A percentile compares a stretch with the other conserved stretches of the same genome.
These are phyloP conservation scores for Jasminum sambac DNA, from an alignment of 257 asterid species.

Conservation along the genomic window DNA sequence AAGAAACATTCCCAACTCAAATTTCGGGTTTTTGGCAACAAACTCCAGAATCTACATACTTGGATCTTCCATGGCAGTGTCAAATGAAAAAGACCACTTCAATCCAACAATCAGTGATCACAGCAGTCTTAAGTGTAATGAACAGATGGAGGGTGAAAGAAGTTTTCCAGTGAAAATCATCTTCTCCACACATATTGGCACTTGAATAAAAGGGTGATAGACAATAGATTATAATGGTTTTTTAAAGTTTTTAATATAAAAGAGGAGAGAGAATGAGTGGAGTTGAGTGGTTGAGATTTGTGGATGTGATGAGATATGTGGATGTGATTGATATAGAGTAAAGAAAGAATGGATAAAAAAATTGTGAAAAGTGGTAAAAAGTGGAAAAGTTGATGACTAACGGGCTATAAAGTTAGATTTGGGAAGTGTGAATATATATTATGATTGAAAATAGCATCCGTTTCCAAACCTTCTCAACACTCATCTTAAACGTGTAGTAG, in stretches of 20 bases:
- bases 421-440: not conserved
- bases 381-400: no score
- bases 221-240: no score
- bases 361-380: no score
- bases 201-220: no score
- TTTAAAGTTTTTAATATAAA: no score
- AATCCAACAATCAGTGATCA: not conserved
- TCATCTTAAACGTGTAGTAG: not conserved
- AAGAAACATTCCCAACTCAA: not conserved
- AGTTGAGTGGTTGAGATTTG: no score
- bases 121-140: not conserved
- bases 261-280: no score
- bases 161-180: not conserved
- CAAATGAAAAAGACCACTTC: not conserved
- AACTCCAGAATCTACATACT: not conserved
- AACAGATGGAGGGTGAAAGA: not conserved
- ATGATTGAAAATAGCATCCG: not conserved
- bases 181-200: not conserved
- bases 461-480: not conserved
- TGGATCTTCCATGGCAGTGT: not conserved
- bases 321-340: no score
- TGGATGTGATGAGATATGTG: no score
- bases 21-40: not conserved
- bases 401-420: not conserved
- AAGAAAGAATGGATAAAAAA: no score